Conservation (phyloP, 441 rosid species). For the Pelargonium exstipulatum region DNA sequence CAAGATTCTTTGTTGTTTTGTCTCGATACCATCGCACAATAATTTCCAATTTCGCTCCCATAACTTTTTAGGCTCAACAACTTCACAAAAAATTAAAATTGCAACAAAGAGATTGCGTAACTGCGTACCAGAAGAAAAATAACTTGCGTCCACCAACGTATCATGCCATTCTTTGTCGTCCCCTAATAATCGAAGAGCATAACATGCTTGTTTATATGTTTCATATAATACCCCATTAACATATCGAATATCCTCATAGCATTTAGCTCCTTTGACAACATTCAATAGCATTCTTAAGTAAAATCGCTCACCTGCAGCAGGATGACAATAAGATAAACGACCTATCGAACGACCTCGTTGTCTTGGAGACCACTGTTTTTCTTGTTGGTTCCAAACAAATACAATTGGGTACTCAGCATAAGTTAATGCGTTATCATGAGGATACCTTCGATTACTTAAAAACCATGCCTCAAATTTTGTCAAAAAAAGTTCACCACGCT, state of each 20-base stretch:
- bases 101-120: not conserved
- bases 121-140: not conserved
- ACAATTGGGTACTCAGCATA: not conserved
- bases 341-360: not conserved
- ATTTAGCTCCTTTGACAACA: not conserved
- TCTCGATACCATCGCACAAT: not conserved
- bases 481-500: not conserved
- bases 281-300: conserved; percentile 7
- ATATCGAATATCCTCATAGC: conserved; percentile 9
- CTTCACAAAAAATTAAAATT: not conserved
- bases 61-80: not conserved
- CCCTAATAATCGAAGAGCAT: conserved; percentile 11
- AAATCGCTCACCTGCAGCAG: not conserved
- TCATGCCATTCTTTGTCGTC: conserved; percentile 16
- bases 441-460: not conserved
- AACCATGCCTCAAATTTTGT: not conserved
- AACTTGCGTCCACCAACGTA: not conserved
- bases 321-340: not conserved
- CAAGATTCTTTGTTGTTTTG: not conserved
- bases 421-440: not conserved
- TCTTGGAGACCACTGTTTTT: not conserved
- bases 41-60: not conserved
- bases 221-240: conserved; percentile 1
- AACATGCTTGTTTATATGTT: not conserved
- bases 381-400: not conserved